Base-by-base conservation (phyloP, 2,329 filamentous ascomycete genomes). In the Clarireedia homoeocarpa region DNA sequence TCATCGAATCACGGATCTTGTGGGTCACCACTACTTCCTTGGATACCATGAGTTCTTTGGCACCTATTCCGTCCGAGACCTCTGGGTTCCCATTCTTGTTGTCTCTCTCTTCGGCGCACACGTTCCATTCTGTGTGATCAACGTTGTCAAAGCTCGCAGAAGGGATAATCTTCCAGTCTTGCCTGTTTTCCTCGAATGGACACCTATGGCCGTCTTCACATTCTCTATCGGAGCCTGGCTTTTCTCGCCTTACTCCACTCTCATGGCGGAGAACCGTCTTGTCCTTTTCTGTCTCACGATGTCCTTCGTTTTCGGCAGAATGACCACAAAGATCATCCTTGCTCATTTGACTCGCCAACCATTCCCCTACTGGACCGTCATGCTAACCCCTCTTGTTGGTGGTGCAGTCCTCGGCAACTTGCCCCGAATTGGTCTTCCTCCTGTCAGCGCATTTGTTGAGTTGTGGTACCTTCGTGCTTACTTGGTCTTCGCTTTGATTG, bases 251-350 rank as follows among this genome's bases (percentile, higher is more conserved):
- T 83, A 95, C 75, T 95, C 91, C 58, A 85, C 82, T 10, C 74
- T 99, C 39, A 80, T 95, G 68, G 73, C 75, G 38, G 84, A 95
- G 58, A 96, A 97, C 74, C 88, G 94, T 67, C 81, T 99, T 1
- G 84, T 95, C 10, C 81, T 97, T 48, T 95, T 96, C 72, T 96
- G 91, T 75, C 74, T 95, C 58, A 95, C 89, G 58, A 88, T 97
- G 78, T 88, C 89, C n/a, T 91, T 97, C 66, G 94, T 96, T 58
- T 97, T 99, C 71, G 94, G 94, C 38, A 87, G 94, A 63, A 91
- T 99, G 86, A 97, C 94, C 0, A 99, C 94, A 40, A 99, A 97
- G 77, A 97, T 97, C 72, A 99, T 99, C 69, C 84, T 99, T 17
- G 92, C 94, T 2, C 94, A 99, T 72, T 78, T 99, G 51, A 94